phyloP scores from a whole-genome alignment of 2,329 filamentous ascomycete species.

The Colletotrichum lini region DNA sequence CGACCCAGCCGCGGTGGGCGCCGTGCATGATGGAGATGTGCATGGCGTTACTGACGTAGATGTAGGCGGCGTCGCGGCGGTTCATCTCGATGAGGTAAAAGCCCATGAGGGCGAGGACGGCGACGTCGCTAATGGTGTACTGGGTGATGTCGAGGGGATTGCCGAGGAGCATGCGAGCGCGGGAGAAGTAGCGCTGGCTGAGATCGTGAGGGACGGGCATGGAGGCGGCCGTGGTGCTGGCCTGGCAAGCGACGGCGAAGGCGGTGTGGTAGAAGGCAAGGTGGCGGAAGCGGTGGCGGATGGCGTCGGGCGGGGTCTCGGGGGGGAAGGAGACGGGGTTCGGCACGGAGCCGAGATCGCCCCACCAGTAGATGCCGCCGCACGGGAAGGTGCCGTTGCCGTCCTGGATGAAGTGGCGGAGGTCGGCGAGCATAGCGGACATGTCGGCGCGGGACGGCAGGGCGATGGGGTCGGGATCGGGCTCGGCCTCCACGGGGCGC shows the following conservation, averaged over 20 bases:
- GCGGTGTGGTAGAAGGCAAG: conserved; percentile 62
- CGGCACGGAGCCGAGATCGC: conserved; percentile 54
- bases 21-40: conserved; percentile 64
- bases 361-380: conserved; percentile 66
- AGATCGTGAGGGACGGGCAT: conserved; percentile 50
- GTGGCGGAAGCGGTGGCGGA: conserved; percentile 50
- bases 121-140: conserved; percentile 59
- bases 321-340: conserved; percentile 42
- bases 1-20: conserved; percentile 59
- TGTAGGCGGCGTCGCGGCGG: conserved; percentile 63
- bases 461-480: conserved; percentile 56
- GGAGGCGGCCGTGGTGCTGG: conserved; percentile 47
- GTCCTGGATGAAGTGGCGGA: conserved; percentile 62
- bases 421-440: conserved; percentile 54
- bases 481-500: conserved; percentile 53
- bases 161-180: conserved; percentile 59
- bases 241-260: conserved; percentile 58
- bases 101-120: conserved; percentile 62
- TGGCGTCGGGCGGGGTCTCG: conserved; percentile 42
- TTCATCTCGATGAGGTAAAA: conserved; percentile 66
- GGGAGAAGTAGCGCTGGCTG: conserved; percentile 61
- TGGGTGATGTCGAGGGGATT: conserved; percentile 62
- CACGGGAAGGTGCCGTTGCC: conserved; percentile 57
- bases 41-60: conserved; percentile 63
- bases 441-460: conserved; percentile 57